Conservation (phyloP, 2,329 filamentous ascomycete species). For the Fusarium heterosporum region DNA sequence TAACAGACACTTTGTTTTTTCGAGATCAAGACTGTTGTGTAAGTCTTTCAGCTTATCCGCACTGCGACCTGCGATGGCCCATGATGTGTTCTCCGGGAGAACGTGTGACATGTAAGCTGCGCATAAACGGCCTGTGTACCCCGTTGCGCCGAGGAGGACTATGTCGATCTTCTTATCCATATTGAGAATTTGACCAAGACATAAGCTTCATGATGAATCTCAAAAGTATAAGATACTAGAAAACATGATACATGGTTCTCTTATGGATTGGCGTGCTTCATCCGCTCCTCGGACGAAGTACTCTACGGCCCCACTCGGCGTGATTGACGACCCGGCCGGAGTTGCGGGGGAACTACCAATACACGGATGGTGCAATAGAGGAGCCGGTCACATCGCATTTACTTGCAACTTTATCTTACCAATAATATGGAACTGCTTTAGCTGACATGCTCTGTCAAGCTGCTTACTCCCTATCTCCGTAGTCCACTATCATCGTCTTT, state of each 20-base stretch:
- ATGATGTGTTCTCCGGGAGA: conserved; percentile 79
- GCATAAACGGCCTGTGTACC: conserved; percentile 82
- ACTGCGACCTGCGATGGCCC: conserved; percentile 87
- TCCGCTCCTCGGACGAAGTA: conserved; percentile 8
- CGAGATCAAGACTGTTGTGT: conserved; percentile 53
- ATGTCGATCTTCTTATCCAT: conserved; percentile 44
- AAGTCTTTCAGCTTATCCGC: conserved; percentile 75
- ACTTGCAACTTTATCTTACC: neutral
- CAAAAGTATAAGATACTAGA: accelerated
- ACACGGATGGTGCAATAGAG: conserved; percentile 5
- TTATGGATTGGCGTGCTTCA: conserved; percentile 2
- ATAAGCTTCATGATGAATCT: accelerated
- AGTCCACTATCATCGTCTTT: conserved; percentile 25
- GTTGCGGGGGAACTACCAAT: no score
- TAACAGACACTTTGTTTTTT: conserved; percentile 13
- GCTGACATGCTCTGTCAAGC: neutral
- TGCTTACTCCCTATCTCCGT: neutral
- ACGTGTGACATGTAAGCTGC: conserved; percentile 77
- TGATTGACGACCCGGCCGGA: conserved; percentile 21
- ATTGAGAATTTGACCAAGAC: neutral
- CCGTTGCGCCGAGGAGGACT: conserved; percentile 68
- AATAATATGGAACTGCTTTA: neutral
- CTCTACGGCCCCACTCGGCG: conserved; percentile 22
- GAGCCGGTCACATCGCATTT: neutral
- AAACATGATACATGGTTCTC: neutral